Evolutionary conservation across 2,329 filamentous ascomycete species (phyloP), one percentile per base, ranked within the genome.

Genomic region (Tolypocladium capitatum): DNA sequence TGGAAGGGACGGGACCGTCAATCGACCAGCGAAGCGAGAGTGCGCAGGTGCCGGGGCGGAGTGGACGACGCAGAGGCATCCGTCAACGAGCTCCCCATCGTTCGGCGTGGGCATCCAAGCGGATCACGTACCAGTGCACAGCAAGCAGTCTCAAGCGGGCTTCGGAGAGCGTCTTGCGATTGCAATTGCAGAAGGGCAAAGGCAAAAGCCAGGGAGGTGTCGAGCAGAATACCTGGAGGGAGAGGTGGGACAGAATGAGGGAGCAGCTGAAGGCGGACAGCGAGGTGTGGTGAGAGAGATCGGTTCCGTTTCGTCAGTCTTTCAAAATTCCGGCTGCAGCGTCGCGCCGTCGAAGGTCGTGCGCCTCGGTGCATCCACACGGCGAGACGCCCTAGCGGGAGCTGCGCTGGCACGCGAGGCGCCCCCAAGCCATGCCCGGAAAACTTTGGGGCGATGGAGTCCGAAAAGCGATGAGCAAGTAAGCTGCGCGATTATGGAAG

Each of bases 271-370:
- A 49, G 46, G 46, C 45, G 45, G 49, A 52, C 35, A 43, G 48
- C 42, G 49, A 45, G 46, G 33, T 46, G 34, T 46, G 47, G 44
- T 35, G 43, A 45, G 48, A 31, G 46, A 51, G 41, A 46, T 40
- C 36, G 11, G 28, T 27, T 45, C 45, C 30, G 28, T 27, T 45
- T 42, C 30, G 34, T 48, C 48, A 52, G 53, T 52, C 51, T 47
- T 48, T 55, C 53, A 48, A 54, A 55, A 55, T 49, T 52, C 52
- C 49, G 53, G 53, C 48, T 41, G 46, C 44, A 31, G 48, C 24
- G 49, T 49, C 48, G 28, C 47, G 21, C 47, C 30, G n/a, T n/a
- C n/a, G n/a, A n/a, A n/a, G n/a, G n/a, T n/a, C n/a, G n/a, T n/a
- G n/a, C n/a, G n/a, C n/a, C n/a, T n/a, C n/a, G n/a, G n/a, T n/a